Evolutionary conservation across 1,284 basidiomycete genomes (phyloP).

Genomic region (Pseudozyma hubeiensis): DNA sequence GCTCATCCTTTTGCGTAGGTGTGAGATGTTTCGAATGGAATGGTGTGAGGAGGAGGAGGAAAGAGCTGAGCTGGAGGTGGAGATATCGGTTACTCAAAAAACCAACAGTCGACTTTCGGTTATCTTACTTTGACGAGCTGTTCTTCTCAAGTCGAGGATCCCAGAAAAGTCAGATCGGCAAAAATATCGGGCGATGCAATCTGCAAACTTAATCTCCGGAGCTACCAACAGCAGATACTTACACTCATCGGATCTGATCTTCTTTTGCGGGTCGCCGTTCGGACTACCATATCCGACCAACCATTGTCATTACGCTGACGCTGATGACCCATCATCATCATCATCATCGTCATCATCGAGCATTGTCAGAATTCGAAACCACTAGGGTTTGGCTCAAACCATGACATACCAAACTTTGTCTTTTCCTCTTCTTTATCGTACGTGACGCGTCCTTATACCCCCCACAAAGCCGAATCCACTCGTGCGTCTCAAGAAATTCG

Average conservation of each 20-base stretch:
- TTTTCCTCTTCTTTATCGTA: conserved; percentile 9
- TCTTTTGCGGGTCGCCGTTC: too few species aligned
- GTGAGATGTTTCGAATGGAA: too few species aligned
- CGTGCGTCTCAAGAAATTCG: conserved; percentile 8
- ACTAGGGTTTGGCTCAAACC: neutral
- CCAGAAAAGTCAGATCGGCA: conserved; percentile 2
- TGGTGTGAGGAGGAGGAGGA: neutral
- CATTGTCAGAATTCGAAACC: conserved; percentile 3
- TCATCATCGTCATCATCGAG: neutral
- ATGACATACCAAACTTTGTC: conserved; percentile 8
- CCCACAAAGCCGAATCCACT: neutral
- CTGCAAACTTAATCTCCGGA: neutral
- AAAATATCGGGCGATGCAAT: neutral
- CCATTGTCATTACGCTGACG: too few species aligned
- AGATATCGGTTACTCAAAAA: too few species aligned
- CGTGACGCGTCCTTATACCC: neutral
- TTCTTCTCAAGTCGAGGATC: conserved; percentile 5
- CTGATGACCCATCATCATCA: too few species aligned
- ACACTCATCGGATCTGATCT: too few species aligned
- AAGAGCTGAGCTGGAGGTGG: too few species aligned
- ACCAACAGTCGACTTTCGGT: neutral
- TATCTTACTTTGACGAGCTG: conserved; percentile 7
- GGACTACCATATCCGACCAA: too few species aligned
- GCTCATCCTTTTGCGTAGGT: conserved; percentile 16
- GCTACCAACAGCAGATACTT: neutral